Conservation (phyloP, 163 green algal species). For the Scenedesmus sp. region DNA sequence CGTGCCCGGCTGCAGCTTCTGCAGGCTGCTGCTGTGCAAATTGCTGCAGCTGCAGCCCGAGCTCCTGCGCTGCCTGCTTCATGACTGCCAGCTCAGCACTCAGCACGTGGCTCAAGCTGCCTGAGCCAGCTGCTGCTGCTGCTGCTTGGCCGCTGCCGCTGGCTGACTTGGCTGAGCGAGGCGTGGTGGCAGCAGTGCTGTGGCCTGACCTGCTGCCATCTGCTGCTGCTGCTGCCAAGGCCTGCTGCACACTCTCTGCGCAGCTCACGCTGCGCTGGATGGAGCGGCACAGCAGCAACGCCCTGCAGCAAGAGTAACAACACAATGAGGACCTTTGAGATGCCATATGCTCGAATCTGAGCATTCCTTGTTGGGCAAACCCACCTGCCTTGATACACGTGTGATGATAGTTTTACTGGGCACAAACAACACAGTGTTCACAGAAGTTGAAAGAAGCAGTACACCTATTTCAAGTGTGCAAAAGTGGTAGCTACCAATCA, state of each 20-base stretch:
- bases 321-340: not conserved
- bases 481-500: too few species aligned
- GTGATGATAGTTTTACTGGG: too few species aligned
- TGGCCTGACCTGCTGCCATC: not conserved
- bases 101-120: constrained; percentile 7
- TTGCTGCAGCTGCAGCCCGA: constrained; percentile 6
- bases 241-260: constrained; percentile 13
- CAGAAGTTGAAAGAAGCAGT: too few species aligned
- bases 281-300: constrained; percentile 1
- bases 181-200: constrained; percentile 7
- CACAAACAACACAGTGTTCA: too few species aligned
- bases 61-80: constrained; percentile 12
- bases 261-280: constrained; percentile 34
- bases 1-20: not conserved
- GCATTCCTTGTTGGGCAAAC: too few species aligned
- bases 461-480: too few species aligned
- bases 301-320: not conserved
- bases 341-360: not conserved
- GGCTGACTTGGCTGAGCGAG: not conserved
- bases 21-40: not conserved
- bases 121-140: constrained; percentile 2
- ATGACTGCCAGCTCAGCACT: constrained; percentile 13
- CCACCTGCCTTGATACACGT: too few species aligned
- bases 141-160: not conserved
- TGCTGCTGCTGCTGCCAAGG: constrained; percentile 6